A percentile compares a stretch with the other conserved stretches of the same genome.
Conservation (phyloP, 371 early-diverging fungal genomes). For the Lichtheimia corymbifera region DNA sequence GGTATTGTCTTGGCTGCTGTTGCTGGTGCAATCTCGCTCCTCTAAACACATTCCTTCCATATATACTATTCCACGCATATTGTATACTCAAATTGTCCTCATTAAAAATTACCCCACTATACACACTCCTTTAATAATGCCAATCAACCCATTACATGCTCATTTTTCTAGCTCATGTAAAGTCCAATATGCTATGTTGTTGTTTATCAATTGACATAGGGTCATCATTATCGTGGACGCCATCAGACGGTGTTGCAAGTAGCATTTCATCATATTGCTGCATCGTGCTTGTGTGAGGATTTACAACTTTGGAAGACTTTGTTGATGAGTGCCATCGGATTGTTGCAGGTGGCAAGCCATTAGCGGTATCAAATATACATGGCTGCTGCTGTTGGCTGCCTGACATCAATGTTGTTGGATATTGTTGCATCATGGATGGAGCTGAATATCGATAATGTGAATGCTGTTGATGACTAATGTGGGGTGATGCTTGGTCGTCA, state of each 20-base stretch:
- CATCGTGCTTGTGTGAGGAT: neutral
- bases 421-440: neutral
- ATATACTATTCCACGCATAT: neutral
- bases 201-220: no score
- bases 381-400: neutral
- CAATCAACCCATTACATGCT: no score
- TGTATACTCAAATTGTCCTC: neutral
- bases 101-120: neutral
- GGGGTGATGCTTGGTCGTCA: neutral
- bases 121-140: no score
- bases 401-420: neutral
- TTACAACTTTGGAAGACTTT: neutral
- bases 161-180: no score
- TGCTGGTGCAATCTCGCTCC: constrained; percentile 7
- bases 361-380: neutral
- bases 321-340: neutral
- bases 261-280: neutral
- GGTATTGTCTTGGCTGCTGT: constrained; percentile 9
- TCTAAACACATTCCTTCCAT: neutral
- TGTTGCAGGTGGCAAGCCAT: neutral
- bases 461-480: neutral
- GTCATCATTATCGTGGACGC: no score
- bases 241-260: neutral
- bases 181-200: no score
- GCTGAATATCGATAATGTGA: neutral